phyloP scores from a whole-genome alignment of 306 rosid genomes.

The Cyamopsis tetragonoloba region DNA sequence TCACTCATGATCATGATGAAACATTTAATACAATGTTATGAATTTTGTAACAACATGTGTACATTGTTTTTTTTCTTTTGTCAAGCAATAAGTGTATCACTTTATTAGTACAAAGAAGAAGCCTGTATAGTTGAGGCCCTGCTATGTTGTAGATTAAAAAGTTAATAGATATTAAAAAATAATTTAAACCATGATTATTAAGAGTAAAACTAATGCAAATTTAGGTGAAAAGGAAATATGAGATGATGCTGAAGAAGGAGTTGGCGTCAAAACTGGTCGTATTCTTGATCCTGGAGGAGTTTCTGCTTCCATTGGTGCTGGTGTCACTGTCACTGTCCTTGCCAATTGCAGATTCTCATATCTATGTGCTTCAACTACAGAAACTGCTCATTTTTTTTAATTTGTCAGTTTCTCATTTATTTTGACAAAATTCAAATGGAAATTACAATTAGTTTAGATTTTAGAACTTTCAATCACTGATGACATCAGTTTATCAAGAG shows the following conservation, averaged over 20 bases:
- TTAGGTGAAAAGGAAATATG: conserved; percentile 25
- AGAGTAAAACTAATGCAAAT: background rate
- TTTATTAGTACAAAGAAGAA: background rate
- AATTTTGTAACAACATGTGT: too few species aligned
- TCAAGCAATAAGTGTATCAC: too few species aligned
- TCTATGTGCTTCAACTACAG: conserved; percentile 15
- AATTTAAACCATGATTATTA: conserved; percentile 26
- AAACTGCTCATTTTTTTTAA: conserved; percentile 35
- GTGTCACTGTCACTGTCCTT: background rate
- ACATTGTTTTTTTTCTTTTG: too few species aligned
- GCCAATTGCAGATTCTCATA: conserved; percentile 14
- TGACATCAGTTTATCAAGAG: too few species aligned
- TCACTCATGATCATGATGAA: too few species aligned
- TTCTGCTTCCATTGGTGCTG: conserved; percentile 35
- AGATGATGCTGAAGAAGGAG: conserved; percentile 27
- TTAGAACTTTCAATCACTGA: too few species aligned
- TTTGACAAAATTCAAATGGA: background rate
- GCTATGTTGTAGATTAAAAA: background rate
- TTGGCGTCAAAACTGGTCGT: conserved; percentile 38
- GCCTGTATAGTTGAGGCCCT: background rate
- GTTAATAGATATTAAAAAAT: background rate
- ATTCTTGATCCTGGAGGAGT: conserved; percentile 26
- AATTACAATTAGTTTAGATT: background rate
- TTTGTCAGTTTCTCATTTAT: background rate
- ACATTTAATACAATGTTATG: too few species aligned